Evolutionary conservation across 805 yeast genomes (phyloP).

Genomic region (Yarrowia alimentaria): DNA sequence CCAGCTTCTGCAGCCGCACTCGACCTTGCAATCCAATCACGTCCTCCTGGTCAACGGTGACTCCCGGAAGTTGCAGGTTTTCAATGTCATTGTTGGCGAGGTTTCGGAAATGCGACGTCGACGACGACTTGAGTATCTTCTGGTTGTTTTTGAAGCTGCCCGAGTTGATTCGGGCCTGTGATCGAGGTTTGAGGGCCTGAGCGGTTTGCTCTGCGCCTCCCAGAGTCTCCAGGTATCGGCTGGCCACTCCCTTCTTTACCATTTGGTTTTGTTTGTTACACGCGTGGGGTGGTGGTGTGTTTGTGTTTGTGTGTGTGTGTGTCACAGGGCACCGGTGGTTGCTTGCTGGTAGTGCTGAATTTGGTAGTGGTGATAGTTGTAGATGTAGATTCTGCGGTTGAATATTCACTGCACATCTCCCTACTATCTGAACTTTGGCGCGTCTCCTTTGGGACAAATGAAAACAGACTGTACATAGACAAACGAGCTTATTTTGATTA

Average conservation of each 20-base stretch:
- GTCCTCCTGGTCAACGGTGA: constrained; percentile 38
- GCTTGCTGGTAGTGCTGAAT: too few relatives aligned
- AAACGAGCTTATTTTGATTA: too few relatives aligned
- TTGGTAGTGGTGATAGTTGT: too few relatives aligned
- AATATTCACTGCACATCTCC: constrained; percentile 11
- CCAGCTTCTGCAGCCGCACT: constrained; percentile 38
- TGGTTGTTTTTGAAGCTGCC: constrained; percentile 13
- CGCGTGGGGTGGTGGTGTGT: not conserved
- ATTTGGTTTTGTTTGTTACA: constrained; percentile 12
- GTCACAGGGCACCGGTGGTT: too few relatives aligned
- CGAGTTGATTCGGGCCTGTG: constrained; percentile 21
- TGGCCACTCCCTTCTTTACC: constrained; percentile 27
- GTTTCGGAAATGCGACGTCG: constrained; percentile 11
- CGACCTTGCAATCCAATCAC: constrained; percentile 39
- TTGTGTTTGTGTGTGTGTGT: not conserved
- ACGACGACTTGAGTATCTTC: constrained; percentile 22
- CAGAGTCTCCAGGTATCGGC: constrained; percentile 23
- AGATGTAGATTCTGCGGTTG: too few relatives aligned
- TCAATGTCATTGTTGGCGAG: constrained; percentile 29
- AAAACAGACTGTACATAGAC: constrained; percentile 19
- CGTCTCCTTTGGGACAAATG: not conserved
- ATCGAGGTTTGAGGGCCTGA: constrained; percentile 7
- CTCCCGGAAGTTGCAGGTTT: constrained; percentile 34
- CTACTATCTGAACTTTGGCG: constrained; percentile 4
- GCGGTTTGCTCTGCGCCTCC: constrained; percentile 20